These are phyloP conservation scores for Globisporangium barbulae DNA, from an alignment of 352 stramenopile species.

Conservation along the genomic window DNA sequence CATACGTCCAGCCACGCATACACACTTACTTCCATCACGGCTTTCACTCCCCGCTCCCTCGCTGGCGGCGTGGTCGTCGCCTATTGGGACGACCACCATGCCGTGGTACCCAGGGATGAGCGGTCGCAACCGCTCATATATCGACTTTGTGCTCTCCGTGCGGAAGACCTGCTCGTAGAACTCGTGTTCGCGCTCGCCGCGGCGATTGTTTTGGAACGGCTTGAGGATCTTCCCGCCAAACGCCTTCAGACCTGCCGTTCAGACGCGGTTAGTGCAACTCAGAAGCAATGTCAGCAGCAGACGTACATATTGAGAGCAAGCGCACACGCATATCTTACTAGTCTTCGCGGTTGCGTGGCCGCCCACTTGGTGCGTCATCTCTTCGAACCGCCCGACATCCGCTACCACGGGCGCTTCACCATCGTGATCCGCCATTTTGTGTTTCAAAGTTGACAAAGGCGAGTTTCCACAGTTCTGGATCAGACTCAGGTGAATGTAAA, in stretches of 20 bases:
- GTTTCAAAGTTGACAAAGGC: background rate
- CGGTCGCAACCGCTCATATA: constrained; percentile 28
- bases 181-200: constrained; percentile 65
- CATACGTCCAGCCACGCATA: background rate
- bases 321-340: constrained; percentile 25
- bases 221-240: constrained; percentile 75
- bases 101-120: constrained; percentile 73
- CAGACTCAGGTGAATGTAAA: background rate
- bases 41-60: constrained; percentile 2
- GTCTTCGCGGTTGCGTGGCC: constrained; percentile 70
- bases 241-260: constrained; percentile 49
- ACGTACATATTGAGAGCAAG: background rate
- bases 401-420: background rate
- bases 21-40: constrained; percentile 4
- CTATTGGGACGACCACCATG: constrained; percentile 31
- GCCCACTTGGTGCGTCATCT: constrained; percentile 77
- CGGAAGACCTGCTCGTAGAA: constrained; percentile 77
- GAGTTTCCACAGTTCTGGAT: background rate
- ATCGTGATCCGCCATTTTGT: constrained; percentile 12
- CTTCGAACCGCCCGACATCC: constrained; percentile 25
- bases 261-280: background rate
- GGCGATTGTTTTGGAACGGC: constrained; percentile 79
- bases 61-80: background rate
- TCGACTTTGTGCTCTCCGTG: constrained; percentile 13
- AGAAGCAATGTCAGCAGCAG: background rate